Percentiles rank a stretch among this genome's conserved stretches.
phyloP scores from a whole-genome alignment of 768 basidiomycete species.

The Russula lepida region DNA sequence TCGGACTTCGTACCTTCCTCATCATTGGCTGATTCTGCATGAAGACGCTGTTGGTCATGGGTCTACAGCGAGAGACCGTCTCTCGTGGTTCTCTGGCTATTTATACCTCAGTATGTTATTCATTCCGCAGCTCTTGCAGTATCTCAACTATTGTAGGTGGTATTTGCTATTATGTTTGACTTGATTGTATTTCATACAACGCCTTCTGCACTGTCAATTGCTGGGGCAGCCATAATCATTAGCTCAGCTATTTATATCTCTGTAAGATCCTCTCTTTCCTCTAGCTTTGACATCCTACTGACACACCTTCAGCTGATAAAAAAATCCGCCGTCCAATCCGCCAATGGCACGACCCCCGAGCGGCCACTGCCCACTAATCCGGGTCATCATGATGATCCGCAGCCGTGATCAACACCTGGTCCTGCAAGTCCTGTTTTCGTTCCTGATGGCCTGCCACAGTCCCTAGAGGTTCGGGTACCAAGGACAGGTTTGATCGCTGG shows the following conservation, averaged over 20 bases:
- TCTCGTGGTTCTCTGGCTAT: slow-evolving; percentile 53
- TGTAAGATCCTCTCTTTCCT: slow-evolving; percentile 32
- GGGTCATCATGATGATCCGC: neutral
- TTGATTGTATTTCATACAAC: slow-evolving; percentile 51
- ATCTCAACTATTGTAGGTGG: slow-evolving; percentile 34
- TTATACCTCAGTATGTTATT: slow-evolving; percentile 41
- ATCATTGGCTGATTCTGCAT: neutral
- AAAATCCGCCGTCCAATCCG: slow-evolving; percentile 2
- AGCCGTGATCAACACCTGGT: neutral
- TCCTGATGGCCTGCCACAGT: too few relatives aligned
- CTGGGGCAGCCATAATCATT: slow-evolving; percentile 61
- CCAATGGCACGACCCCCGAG: neutral
- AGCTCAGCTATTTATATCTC: slow-evolving; percentile 55
- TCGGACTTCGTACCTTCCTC: too few relatives aligned
- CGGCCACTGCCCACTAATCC: neutral
- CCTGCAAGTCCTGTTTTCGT: too few relatives aligned
- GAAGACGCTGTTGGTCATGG: slow-evolving; percentile 38
- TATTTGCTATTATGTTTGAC: slow-evolving; percentile 61
- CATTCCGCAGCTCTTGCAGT: slow-evolving; percentile 1
- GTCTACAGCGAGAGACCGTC: slow-evolving; percentile 57
- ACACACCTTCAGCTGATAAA: neutral
- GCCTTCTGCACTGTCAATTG: slow-evolving; percentile 49
- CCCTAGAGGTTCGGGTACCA: neutral
- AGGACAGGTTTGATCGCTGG: neutral
- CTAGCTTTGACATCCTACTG: neutral